phyloP scores from a whole-genome alignment of 441 rosid species.

The Mallotus repandus region DNA sequence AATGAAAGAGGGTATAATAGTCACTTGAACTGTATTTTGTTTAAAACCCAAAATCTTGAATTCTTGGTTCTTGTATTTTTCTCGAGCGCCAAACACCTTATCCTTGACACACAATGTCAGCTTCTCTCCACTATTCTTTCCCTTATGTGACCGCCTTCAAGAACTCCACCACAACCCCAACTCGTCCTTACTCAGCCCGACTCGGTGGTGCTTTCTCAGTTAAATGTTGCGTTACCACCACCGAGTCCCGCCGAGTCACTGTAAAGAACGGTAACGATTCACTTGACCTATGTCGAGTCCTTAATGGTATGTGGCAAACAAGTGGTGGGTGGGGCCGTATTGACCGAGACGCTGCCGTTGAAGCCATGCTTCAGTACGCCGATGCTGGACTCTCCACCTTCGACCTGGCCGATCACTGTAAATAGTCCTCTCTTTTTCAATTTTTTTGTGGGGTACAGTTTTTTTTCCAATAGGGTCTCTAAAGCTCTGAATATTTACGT shows the following conservation, averaged over 20 bases:
- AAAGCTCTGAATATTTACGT: not conserved
- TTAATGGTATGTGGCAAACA: constrained; percentile 96
- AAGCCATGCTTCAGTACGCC: constrained; percentile 74
- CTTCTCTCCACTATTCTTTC: constrained; percentile 32
- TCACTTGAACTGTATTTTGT: too few relatives aligned
- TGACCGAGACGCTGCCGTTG: constrained; percentile 77
- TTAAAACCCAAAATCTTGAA: too few relatives aligned
- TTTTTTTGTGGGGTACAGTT: not conserved
- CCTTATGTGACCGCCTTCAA: constrained; percentile 20
- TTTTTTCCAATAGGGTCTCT: not conserved
- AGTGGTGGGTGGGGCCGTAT: constrained; percentile 93
- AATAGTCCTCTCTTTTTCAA: not conserved
- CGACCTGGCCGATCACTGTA: constrained; percentile 98
- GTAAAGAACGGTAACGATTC: constrained; percentile 70
- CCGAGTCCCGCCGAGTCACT: constrained; percentile 43
- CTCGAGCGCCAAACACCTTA: too few relatives aligned
- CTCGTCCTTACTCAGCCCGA: constrained; percentile 11
- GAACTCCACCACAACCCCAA: constrained; percentile 15
- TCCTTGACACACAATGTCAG: constrained; percentile 29
- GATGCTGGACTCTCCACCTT: constrained; percentile 90
- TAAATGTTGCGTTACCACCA: constrained; percentile 35
- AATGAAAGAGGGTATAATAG: too few relatives aligned
- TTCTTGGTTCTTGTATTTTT: too few relatives aligned
- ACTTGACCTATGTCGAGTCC: constrained; percentile 70
- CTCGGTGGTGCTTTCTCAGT: constrained; percentile 32